Base-by-base conservation (phyloP, 352 stramenopile species). In the Thalassiosira allenii region DNA sequence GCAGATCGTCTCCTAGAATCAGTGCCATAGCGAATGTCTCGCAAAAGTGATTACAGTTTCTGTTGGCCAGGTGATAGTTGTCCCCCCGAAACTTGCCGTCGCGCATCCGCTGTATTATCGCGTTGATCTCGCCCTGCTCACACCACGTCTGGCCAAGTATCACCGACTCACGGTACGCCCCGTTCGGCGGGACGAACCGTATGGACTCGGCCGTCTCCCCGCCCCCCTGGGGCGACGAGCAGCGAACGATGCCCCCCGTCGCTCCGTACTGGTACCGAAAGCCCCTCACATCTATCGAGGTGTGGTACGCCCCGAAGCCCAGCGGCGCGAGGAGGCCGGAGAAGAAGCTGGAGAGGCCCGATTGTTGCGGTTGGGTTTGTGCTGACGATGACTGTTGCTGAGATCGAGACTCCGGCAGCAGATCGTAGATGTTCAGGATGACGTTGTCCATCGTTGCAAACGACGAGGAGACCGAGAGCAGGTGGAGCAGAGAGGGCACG, bases 31-130 rank as follows among this genome's bases (percentile, higher is more conserved):
- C 79, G 57, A 91, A 82, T 20, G 82, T 89, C 37, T 90, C 72
- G 14, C 75, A 54, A 63, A 91, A 91, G 69, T 91, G 86, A 79
- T 91, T 90, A 66, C 82, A 90, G 78, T 91, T 90, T 27, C 86
- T 73, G 72, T 82, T 73, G 2, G 76, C 58, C 17, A 90, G 40
- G 52, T 91, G 75, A 71, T 91, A 91, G 23, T 69, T 75, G 6
- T 78, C 79, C 27, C 64, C 51, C n/a, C 62, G 80, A 51, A 88
- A 91, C 44, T 79, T 84, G 6, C 69, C 68, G 0, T 79, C 52
- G 49, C 70, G 77, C 47, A 87, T 76, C 14, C 66, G 54, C 52
- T 85, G 63, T 40, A 89, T 61, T 11, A 83, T 66, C 4, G 33
- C 56, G 64, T 89, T 86, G 32, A 86, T 88, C 70, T 81, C 71